Base-by-base conservation (phyloP, 2,329 filamentous ascomycete genomes). In the Epicoccum sorghinum region DNA sequence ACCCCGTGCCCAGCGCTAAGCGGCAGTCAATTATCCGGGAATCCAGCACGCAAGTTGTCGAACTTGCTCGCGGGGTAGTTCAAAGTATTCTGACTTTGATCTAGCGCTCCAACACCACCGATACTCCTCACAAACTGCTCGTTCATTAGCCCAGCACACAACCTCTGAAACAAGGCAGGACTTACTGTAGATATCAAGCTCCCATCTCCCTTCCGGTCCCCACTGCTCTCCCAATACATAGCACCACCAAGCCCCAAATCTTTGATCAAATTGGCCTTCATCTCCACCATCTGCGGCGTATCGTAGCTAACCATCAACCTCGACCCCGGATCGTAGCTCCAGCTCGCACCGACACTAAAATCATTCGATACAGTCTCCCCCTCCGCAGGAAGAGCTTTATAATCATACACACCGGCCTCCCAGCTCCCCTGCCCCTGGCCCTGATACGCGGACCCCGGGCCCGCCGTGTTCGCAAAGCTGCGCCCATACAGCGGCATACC, bases 31-130 rank as follows among this genome's bases (percentile, higher is more conserved):
- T 65, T 63, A 22, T 62, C 64, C 3, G 64, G 64, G 8, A 70
- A 61, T 8, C 60, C 61, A 14, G 40, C 55, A 9, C 58, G 55
- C 51, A 91, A 61, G 67, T 91, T 91, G 46, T 90, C 87, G 64
- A 90, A 91, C 76, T 88, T 89, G 41, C 80, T 85, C 44, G 82
- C 74, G 4, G 88, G 88, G 67, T 86, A 90, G 35, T 77, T 75
- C 33, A 90, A 69, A 62, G 85, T 84, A 61, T 91, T 91, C 14
- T 78, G 64, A 45, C 74, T 77, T 66, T 76, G 75, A 57, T 85
- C 78, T 30, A 91, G 74, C 1, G 65, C 73, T 4, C 62, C 61
- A 0, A 75, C 70, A 0, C 86, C 85, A 14, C 86, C 87, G 9
- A 90, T 73, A 0, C 74, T 77, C 29, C 83, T 78, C 1, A 89